phyloP scores from a whole-genome alignment of 164 flowering plant species.

The Berberis vulgaris region DNA sequence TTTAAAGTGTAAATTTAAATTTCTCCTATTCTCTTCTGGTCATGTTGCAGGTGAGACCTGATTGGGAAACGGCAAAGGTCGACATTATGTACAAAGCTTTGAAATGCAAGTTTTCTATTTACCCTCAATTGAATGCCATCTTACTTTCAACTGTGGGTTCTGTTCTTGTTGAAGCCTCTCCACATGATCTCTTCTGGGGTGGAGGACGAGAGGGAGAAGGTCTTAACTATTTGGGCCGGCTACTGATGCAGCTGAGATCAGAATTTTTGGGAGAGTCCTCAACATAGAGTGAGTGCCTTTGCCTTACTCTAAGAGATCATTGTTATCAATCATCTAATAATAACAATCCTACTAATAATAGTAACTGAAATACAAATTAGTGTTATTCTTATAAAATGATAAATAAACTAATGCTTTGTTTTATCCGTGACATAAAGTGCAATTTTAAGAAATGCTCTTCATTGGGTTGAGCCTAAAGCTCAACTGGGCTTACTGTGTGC shows the following conservation, averaged over 20 bases:
- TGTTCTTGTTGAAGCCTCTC: constrained; percentile 93
- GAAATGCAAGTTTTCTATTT: constrained; percentile 85
- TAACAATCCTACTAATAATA: too few species aligned
- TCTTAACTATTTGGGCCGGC: constrained; percentile 76
- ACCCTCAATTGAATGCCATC: constrained; percentile 77
- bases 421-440: too few species aligned
- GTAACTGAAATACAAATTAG: too few species aligned
- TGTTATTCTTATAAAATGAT: too few species aligned
- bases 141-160: constrained; percentile 81
- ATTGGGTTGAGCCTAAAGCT: too few species aligned
- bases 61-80: constrained; percentile 71
- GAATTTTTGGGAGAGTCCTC: constrained; percentile 71
- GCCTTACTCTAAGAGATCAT: too few species aligned
- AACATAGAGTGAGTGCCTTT: too few species aligned
- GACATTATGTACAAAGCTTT: constrained; percentile 84
- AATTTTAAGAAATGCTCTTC: too few species aligned
- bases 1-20: too few species aligned
- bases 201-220: constrained; percentile 97
- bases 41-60: constrained; percentile 57
- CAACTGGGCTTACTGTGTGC: too few species aligned
- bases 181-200: constrained; percentile 97
- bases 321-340: too few species aligned
- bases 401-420: too few species aligned
- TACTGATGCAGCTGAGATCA: constrained; percentile 82
- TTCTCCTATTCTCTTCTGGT: neutral